A percentile compares a stretch with the other conserved stretches of the same genome.
These are phyloP conservation scores for Chlorella sp. DNA, from an alignment of 139 green algal species.

Conservation along the genomic window DNA sequence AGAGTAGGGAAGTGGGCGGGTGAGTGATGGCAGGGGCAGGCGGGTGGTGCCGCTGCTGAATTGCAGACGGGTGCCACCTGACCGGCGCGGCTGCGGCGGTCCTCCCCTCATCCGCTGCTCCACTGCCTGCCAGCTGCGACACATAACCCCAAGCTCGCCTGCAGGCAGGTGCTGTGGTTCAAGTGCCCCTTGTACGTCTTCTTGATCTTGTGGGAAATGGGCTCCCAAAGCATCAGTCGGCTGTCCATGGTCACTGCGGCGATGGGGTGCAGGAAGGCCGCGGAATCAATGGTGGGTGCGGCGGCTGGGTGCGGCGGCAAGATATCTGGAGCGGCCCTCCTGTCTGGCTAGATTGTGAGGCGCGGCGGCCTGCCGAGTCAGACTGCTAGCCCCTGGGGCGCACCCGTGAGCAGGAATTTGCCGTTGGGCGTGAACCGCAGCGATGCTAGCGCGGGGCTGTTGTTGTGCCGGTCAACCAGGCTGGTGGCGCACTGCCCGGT, in stretches of 20 bases:
- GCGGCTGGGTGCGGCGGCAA: too few relatives aligned
- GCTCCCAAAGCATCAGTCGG: constrained; percentile 81
- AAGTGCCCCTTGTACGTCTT: constrained; percentile 58
- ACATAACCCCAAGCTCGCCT: neutral
- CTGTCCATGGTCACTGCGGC: constrained; percentile 66
- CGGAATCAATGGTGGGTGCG: neutral
- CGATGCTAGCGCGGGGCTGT: constrained; percentile 74
- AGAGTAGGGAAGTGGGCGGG: neutral
- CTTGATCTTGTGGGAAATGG: constrained; percentile 57
- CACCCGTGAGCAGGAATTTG: constrained; percentile 67
- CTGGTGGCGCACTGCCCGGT: constrained; percentile 90
- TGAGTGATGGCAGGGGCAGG: too few relatives aligned
- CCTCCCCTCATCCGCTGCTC: too few relatives aligned
- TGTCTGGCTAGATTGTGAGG: too few relatives aligned
- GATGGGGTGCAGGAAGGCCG: neutral
- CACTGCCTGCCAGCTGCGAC: neutral
- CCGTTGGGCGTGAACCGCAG: constrained; percentile 91
- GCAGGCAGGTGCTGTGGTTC: constrained; percentile 61
- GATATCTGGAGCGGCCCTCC: too few relatives aligned
- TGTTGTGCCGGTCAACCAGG: constrained; percentile 71
- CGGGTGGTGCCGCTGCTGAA: too few relatives aligned
- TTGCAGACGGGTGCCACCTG: too few relatives aligned
- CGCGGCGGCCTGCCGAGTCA: too few relatives aligned
- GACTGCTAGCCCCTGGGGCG: too few relatives aligned
- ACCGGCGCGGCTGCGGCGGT: too few relatives aligned